Conservation (phyloP, 2,329 filamentous ascomycete species). For the Coniochaeta sp. region DNA sequence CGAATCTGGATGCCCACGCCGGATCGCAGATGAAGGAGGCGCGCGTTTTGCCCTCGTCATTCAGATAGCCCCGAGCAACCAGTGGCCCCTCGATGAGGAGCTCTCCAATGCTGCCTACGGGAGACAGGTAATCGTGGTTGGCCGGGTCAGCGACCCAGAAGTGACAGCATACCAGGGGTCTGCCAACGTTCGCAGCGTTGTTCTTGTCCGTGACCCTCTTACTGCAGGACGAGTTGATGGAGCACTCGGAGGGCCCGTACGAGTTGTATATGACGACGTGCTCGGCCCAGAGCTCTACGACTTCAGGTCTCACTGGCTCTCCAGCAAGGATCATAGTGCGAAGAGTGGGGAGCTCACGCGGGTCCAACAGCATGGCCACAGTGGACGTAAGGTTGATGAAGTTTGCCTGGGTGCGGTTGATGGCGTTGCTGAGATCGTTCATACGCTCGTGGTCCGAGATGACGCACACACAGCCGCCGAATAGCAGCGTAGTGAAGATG, state of each 20-base stretch:
- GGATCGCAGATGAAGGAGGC: slow-evolving; percentile 51
- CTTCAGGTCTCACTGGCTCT: too few species aligned
- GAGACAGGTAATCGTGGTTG: slow-evolving; percentile 35
- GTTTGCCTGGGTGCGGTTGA: too few species aligned
- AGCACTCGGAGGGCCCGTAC: slow-evolving; percentile 5
- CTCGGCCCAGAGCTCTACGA: too few species aligned
- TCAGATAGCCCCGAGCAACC: slow-evolving; percentile 54
- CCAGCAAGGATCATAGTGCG: too few species aligned
- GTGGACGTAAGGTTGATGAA: too few species aligned
- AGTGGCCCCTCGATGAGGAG: slow-evolving; percentile 48
- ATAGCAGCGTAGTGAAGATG: too few species aligned
- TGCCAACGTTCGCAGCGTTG: slow-evolving; percentile 33
- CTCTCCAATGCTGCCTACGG: slow-evolving; percentile 39
- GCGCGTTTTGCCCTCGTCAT: slow-evolving; percentile 47
- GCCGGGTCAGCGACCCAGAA: slow-evolving; percentile 39
- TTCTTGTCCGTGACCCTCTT: slow-evolving; percentile 20
- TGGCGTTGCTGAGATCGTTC: too few species aligned
- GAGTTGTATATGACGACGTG: too few species aligned
- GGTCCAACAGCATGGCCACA: too few species aligned
- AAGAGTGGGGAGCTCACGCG: too few species aligned
- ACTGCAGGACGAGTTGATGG: slow-evolving; percentile 15
- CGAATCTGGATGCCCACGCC: slow-evolving; percentile 27
- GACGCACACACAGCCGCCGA: too few species aligned
- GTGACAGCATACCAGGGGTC: slow-evolving; percentile 34
- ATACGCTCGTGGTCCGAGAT: too few species aligned